A percentile compares a stretch with the other conserved stretches of the same genome.
Conservation (phyloP, 2,329 filamentous ascomycete species). For the Botrytis galanthina region DNA sequence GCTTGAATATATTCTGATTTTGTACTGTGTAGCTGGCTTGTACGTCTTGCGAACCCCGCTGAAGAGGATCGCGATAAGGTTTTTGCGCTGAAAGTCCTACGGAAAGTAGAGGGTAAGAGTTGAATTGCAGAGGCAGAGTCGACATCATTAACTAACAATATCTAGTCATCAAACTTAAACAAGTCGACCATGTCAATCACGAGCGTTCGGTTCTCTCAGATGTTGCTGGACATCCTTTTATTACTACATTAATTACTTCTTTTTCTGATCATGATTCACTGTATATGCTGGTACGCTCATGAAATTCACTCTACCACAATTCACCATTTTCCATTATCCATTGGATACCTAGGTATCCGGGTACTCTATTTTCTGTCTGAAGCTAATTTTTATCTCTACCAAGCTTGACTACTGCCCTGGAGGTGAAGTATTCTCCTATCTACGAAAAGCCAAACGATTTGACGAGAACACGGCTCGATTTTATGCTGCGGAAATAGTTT, state of each 20-base stretch:
- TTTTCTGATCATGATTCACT: conserved; percentile 77
- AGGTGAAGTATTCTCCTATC: conserved; percentile 81
- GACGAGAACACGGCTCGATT: conserved; percentile 76
- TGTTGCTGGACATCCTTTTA: conserved; percentile 78
- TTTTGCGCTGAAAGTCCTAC: conserved; percentile 79
- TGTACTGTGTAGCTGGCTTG: conserved; percentile 53
- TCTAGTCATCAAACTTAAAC: conserved; percentile 75
- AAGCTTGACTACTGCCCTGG: conserved; percentile 75
- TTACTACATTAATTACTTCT: conserved; percentile 73
- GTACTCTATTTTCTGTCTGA: background rate
- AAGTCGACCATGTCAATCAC: conserved; percentile 82
- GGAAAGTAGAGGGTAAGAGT: conserved; percentile 55
- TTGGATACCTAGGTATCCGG: background rate
- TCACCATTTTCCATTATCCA: background rate
- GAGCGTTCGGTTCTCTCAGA: conserved; percentile 76
- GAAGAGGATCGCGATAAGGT: conserved; percentile 60
- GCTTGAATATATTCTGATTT: conserved; percentile 17
- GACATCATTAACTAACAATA: background rate
- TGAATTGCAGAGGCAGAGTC: background rate
- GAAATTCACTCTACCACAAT: conserved; percentile 22
- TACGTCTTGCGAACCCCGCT: conserved; percentile 57
- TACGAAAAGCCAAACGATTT: conserved; percentile 74
- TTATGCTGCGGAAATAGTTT: conserved; percentile 79
- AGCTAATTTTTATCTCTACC: background rate
- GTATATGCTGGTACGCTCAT: conserved; percentile 64